A percentile compares a stretch with the other conserved stretches of the same genome.
These are phyloP conservation scores for Fragaria ananassa DNA, from an alignment of 306 rosid species.

Conservation along the genomic window DNA sequence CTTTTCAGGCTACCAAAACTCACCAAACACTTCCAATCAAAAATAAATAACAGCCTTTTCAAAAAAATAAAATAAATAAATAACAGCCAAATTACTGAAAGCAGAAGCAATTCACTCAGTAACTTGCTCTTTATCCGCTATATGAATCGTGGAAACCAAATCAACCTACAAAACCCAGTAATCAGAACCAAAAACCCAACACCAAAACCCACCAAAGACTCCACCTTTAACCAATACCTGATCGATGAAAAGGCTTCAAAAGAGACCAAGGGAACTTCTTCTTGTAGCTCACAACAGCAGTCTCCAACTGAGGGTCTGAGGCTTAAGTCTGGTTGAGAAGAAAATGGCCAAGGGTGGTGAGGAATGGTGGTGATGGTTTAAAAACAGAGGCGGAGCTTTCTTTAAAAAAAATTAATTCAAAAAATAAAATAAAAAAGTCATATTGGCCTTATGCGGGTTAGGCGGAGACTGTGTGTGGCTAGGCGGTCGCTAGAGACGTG, in stretches of 20 bases:
- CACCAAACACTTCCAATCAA: background rate
- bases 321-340: no score
- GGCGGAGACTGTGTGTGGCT: no score
- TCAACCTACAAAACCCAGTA: constrained; percentile 19
- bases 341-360: no score
- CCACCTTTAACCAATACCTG: constrained; percentile 37
- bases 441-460: no score
- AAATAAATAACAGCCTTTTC: background rate
- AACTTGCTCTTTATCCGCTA: constrained; percentile 85
- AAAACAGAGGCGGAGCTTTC: no score
- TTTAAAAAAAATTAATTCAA: no score
- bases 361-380: no score
- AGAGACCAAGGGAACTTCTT: constrained; percentile 89
- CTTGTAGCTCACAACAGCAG: constrained; percentile 69
- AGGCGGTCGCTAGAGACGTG: no score
- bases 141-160: constrained; percentile 95
- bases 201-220: background rate
- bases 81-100: background rate
- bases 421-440: no score
- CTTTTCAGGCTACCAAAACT: background rate
- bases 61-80: background rate
- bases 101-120: background rate
- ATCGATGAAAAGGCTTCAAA: constrained; percentile 69
- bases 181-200: constrained; percentile 15
- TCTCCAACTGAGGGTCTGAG: constrained; percentile 16